Conservation (phyloP, 73 alveolate species). For the Symbiodinium natans region DNA sequence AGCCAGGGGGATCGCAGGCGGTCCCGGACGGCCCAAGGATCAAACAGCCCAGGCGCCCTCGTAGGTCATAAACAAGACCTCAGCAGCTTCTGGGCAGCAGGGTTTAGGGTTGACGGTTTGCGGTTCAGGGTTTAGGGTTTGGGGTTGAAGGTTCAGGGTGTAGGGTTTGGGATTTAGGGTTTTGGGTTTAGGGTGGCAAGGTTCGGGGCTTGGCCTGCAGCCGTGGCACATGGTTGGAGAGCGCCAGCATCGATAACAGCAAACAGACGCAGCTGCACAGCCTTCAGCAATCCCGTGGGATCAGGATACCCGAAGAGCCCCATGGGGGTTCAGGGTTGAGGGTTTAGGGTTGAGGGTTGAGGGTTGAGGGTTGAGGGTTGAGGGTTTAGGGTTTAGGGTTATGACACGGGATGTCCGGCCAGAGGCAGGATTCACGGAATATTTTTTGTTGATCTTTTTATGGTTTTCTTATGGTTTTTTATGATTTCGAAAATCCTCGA, state of each 20-base stretch:
- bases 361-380: neutral
- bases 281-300: neutral
- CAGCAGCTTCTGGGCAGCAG: neutral
- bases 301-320: neutral
- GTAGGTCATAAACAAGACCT: slow-evolving; percentile 9
- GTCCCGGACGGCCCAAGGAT: neutral
- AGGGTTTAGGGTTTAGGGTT: neutral
- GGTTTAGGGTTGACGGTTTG: neutral
- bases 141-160: neutral
- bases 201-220: neutral
- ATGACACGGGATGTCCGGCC: too few species aligned
- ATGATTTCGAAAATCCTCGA: too few species aligned
- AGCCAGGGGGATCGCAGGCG: too few species aligned
- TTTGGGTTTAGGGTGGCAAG: neutral
- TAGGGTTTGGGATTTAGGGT: neutral
- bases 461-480: too few species aligned
- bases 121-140: neutral
- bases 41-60: neutral
- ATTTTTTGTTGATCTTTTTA: too few species aligned
- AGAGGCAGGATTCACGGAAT: too few species aligned
- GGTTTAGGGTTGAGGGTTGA: neutral
- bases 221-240: neutral
- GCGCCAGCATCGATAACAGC: neutral
- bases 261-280: neutral
- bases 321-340: neutral